Percentiles rank a stretch among this genome's conserved stretches.
Conservation (phyloP, 257 asterid species). For the Ilex aquifolium region DNA sequence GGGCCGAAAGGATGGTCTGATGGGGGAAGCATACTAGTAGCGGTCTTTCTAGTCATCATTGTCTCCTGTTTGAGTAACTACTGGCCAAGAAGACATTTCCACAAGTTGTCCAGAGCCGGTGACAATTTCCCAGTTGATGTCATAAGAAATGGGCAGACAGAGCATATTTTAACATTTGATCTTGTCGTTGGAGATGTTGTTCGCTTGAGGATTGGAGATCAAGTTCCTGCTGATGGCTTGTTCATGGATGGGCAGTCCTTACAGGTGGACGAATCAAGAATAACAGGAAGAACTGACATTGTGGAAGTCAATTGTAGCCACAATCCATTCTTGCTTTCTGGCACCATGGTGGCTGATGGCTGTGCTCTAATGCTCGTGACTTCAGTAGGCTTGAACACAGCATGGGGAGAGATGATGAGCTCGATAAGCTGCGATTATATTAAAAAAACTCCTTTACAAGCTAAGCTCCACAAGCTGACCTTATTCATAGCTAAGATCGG, state of each 20-base stretch:
- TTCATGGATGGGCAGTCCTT: constrained; percentile 36
- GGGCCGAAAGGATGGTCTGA: constrained; percentile 58
- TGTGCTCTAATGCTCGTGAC: constrained; percentile 43
- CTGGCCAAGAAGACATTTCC: constrained; percentile 46
- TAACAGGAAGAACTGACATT: constrained; percentile 34
- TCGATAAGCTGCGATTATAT: constrained; percentile 21
- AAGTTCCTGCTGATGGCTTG: constrained; percentile 63
- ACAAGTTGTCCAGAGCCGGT: constrained; percentile 40
- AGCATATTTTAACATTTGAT: constrained; percentile 34
- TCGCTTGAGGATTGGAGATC: constrained; percentile 43
- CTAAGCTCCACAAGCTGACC: constrained; percentile 35
- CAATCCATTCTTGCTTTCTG: constrained; percentile 46
- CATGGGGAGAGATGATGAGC: constrained; percentile 56
- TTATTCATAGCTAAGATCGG: constrained; percentile 43
- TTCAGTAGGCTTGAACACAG: constrained; percentile 50
- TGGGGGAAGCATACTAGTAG: constrained; percentile 52
- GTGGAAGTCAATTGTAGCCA: constrained; percentile 21
- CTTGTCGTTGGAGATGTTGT: constrained; percentile 51
- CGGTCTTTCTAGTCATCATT: constrained; percentile 45
- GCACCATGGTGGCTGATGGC: constrained; percentile 52
- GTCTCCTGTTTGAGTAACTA: constrained; percentile 48
- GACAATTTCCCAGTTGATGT: constrained; percentile 34
- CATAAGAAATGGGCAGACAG: constrained; percentile 34
- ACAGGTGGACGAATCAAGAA: constrained; percentile 44
- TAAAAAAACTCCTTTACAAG: constrained; percentile 50